phyloP scores from a whole-genome alignment of 345 rosid genomes.

The Bruguiera parviflora region DNA sequence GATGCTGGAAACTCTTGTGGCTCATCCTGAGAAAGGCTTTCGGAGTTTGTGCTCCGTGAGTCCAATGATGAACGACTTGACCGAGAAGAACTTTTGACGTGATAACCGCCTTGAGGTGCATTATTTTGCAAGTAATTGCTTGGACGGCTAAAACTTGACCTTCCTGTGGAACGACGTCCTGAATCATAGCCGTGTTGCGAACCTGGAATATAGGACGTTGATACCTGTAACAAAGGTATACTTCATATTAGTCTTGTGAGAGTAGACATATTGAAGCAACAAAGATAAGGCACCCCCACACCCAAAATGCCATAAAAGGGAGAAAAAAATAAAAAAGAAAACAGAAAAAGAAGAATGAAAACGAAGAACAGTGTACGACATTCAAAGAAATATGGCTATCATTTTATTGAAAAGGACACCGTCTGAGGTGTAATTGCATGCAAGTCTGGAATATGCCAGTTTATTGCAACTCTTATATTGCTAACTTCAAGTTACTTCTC shows the following conservation, averaged over 20 bases:
- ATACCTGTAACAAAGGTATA: constrained; percentile 23
- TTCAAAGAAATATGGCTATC: too few species aligned
- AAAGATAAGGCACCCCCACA: too few species aligned
- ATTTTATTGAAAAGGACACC: too few species aligned
- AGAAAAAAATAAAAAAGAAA: too few species aligned
- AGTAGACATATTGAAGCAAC: neutral
- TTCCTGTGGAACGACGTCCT: constrained; percentile 22
- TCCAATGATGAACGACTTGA: constrained; percentile 26
- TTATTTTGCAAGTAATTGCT: constrained; percentile 17
- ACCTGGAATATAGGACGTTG: constrained; percentile 27
- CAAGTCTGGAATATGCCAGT: too few species aligned
- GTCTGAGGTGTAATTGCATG: too few species aligned
- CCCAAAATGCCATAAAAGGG: too few species aligned
- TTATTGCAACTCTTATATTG: too few species aligned
- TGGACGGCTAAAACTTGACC: constrained; percentile 14
- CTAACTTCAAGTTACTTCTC: too few species aligned
- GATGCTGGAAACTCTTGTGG: constrained; percentile 18
- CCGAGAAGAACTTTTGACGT: constrained; percentile 25
- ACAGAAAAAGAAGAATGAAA: too few species aligned
- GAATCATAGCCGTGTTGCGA: constrained; percentile 40
- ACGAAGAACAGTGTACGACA: too few species aligned
- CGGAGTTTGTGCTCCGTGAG: constrained; percentile 22
- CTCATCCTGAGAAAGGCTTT: constrained; percentile 21
- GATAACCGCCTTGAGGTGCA: constrained; percentile 12
- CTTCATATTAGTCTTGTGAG: neutral